These are phyloP conservation scores for Thielaviopsis populi DNA, from an alignment of 2,329 filamentous ascomycete genomes.

Conservation along the genomic window DNA sequence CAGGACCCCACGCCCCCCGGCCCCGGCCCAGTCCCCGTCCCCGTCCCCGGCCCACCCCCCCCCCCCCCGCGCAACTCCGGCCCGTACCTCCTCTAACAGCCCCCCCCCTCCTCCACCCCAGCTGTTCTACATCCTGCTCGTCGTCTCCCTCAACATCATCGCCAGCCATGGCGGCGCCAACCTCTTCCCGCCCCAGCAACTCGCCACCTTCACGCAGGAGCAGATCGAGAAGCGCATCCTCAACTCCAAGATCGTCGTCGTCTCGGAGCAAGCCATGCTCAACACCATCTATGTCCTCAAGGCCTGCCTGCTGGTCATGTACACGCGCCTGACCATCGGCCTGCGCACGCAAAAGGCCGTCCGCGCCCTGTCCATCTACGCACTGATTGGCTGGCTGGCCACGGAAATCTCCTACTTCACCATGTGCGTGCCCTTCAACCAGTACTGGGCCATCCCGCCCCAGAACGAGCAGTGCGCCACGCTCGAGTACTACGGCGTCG, in stretches of 20 bases:
- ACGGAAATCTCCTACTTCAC: constrained; percentile 36
- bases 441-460: constrained; percentile 44
- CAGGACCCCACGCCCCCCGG: too few species aligned
- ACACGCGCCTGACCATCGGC: constrained; percentile 26
- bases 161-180: constrained; percentile 14
- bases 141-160: constrained; percentile 11
- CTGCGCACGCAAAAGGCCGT: constrained; percentile 33
- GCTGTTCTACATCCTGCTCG: constrained; percentile 31
- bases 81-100: not conserved
- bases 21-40: not conserved
- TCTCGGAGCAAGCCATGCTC: constrained; percentile 47
- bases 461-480: constrained; percentile 40
- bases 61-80: not conserved
- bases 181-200: constrained; percentile 13
- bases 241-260: constrained; percentile 48
- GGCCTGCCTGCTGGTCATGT: constrained; percentile 41
- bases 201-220: constrained; percentile 10
- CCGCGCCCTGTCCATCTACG: constrained; percentile 34
- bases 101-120: not conserved
- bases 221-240: constrained; percentile 28
- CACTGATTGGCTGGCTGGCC: constrained; percentile 31
- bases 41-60: not conserved
- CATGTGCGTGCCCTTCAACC: constrained; percentile 39
- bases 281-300: constrained; percentile 43
- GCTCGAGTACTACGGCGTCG: constrained; percentile 41